A percentile compares a stretch with the other conserved stretches of the same genome.
Evolutionary conservation across 139 green algal genomes (phyloP).

Genomic region (Tetradesmus obliquus): DNA sequence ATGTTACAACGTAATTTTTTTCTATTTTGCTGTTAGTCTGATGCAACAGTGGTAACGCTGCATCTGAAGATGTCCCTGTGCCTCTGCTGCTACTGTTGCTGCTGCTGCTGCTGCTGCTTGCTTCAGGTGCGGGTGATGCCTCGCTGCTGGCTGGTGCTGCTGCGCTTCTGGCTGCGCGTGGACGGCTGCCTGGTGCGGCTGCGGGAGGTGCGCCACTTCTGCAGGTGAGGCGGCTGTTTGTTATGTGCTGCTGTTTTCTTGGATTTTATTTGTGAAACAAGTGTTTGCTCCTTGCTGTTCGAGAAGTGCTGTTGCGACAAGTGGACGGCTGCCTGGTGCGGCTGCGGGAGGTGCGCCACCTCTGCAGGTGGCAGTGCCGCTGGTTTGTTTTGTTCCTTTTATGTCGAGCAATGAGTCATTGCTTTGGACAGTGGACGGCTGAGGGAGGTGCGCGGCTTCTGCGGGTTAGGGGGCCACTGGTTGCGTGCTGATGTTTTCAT

Average conservation of each 20-base stretch:
- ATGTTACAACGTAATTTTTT: too few species aligned
- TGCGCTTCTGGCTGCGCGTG: constrained; percentile 91
- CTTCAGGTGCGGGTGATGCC: constrained; percentile 78
- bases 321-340: constrained; percentile 87
- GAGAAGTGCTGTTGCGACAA: constrained; percentile 78
- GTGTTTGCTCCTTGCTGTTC: neutral
- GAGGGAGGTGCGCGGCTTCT: too few species aligned
- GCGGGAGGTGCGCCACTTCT: constrained; percentile 84
- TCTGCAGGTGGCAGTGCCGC: constrained; percentile 64
- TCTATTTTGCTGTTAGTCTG: too few species aligned
- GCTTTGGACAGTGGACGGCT: too few species aligned
- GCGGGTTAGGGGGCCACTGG: too few species aligned
- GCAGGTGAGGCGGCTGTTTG: constrained; percentile 52
- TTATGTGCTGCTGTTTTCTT: neutral
- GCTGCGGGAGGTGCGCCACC: constrained; percentile 83
- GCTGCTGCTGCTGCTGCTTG: neutral
- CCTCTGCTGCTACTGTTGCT: neutral
- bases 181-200: constrained; percentile 84
- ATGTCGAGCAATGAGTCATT: too few species aligned
- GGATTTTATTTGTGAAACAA: too few species aligned
- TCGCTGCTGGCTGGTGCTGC: constrained; percentile 90
- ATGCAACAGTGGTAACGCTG: too few species aligned
- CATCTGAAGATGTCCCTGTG: too few species aligned
- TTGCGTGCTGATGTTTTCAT: too few species aligned
- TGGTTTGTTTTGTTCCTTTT: neutral